Conservation (phyloP, 805 yeast species). For the Suhomyces prunicola region DNA sequence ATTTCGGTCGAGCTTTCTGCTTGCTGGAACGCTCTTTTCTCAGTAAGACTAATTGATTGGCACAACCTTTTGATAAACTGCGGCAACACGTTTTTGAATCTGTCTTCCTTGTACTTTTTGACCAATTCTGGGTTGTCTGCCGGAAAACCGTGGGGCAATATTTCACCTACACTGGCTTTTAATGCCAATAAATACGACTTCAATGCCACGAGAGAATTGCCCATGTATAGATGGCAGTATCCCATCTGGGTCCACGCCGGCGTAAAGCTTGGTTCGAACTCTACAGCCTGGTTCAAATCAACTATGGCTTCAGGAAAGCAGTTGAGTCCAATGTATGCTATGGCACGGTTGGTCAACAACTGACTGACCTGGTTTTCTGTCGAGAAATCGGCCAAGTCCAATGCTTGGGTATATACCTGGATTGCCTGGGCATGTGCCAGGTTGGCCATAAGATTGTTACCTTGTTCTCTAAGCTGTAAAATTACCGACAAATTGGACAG, state of each 20-base stretch:
- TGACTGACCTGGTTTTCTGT: constrained; percentile 24
- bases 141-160: constrained; percentile 22
- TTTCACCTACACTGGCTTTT: constrained; percentile 26
- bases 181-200: constrained; percentile 33
- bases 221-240: constrained; percentile 42
- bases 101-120: constrained; percentile 20
- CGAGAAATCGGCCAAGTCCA: constrained; percentile 18
- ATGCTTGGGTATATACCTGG: constrained; percentile 35
- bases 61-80: constrained; percentile 36
- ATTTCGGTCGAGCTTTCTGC: constrained; percentile 24
- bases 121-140: constrained; percentile 10
- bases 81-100: constrained; percentile 27
- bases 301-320: constrained; percentile 38
- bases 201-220: constrained; percentile 30
- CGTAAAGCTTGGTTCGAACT: constrained; percentile 29
- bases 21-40: constrained; percentile 38
- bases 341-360: constrained; percentile 36
- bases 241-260: constrained; percentile 46
- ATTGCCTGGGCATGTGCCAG: constrained; percentile 39
- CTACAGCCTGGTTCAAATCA: constrained; percentile 33
- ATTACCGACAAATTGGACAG: background rate
- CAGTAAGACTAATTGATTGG: constrained; percentile 33
- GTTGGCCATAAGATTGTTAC: constrained; percentile 38
- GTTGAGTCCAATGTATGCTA: constrained; percentile 40
- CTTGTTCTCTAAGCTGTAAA: constrained; percentile 32